Percentiles rank a stretch among this genome's conserved stretches.
These are phyloP conservation scores for Sporodiniella umbellata DNA, from an alignment of 371 early-diverging fungal genomes.

Conservation along the genomic window DNA sequence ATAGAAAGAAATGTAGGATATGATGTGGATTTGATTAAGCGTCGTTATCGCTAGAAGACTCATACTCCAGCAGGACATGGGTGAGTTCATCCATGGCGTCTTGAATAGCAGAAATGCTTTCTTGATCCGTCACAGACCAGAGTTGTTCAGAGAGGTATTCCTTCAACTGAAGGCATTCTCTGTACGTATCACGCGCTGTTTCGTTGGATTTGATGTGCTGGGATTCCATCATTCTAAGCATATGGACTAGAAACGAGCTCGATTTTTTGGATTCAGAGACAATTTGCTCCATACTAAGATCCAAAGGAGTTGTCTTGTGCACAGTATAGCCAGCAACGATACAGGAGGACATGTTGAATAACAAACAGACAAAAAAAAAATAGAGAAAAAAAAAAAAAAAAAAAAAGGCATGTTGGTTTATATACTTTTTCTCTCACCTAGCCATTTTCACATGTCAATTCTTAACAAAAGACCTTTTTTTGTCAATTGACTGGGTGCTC, in stretches of 20 bases:
- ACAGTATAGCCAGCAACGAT: slow-evolving; percentile 27
- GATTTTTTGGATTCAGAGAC: slow-evolving; percentile 21
- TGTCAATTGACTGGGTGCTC: too few relatives aligned
- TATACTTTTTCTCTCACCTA: neutral
- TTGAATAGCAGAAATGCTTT: slow-evolving; percentile 27
- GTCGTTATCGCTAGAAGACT: slow-evolving; percentile 28
- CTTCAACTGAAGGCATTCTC: slow-evolving; percentile 32
- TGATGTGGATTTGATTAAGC: too few relatives aligned
- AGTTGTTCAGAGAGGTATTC: slow-evolving; percentile 42
- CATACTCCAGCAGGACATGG: slow-evolving; percentile 24
- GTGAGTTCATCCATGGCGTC: slow-evolving; percentile 29
- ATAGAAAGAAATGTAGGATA: too few relatives aligned
- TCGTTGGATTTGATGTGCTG: slow-evolving; percentile 34
- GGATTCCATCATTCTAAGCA: slow-evolving; percentile 34
- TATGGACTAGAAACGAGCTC: slow-evolving; percentile 27
- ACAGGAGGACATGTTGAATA: slow-evolving; percentile 6
- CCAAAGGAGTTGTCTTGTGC: slow-evolving; percentile 24
- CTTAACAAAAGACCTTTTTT: neutral
- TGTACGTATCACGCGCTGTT: slow-evolving; percentile 40
- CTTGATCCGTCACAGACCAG: slow-evolving; percentile 38
- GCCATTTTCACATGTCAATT: neutral
- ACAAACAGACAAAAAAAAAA: neutral
- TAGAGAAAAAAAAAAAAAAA: neutral
- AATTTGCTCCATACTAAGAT: slow-evolving; percentile 31
- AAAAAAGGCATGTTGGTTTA: too few relatives aligned